Percentiles rank a stretch among this genome's conserved stretches.
These are phyloP conservation scores for Ogataea paraovalis DNA, from an alignment of 805 yeast genomes.

Conservation along the genomic window DNA sequence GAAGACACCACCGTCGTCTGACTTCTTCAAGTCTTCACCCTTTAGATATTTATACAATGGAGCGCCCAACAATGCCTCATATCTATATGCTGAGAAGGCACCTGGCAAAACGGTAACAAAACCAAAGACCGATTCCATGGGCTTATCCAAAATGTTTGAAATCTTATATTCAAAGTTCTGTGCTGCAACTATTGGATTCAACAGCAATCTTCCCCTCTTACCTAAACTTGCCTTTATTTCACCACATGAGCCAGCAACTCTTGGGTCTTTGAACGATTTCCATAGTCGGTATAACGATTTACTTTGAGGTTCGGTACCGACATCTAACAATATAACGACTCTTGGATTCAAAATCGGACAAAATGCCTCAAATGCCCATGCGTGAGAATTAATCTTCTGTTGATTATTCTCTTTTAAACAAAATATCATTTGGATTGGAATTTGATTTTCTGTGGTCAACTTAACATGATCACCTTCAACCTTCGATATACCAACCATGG, in stretches of 20 bases:
- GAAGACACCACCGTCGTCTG: constrained; percentile 69
- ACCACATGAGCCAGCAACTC: constrained; percentile 97
- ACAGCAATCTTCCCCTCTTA: constrained; percentile 37
- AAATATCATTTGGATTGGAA: constrained; percentile 85
- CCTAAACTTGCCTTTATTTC: constrained; percentile 90
- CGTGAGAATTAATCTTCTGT: constrained; percentile 88
- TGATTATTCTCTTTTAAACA: constrained; percentile 88
- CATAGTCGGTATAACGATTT: constrained; percentile 85
- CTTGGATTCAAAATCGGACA: constrained; percentile 78
- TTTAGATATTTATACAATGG: constrained; percentile 89
- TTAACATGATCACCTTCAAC: constrained; percentile 57
- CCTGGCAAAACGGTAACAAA: constrained; percentile 94
- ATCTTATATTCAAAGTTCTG: constrained; percentile 96
- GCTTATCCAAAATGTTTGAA: constrained; percentile 91
- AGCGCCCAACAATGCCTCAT: constrained; percentile 73
- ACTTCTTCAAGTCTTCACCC: constrained; percentile 78
- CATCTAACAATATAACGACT: constrained; percentile 81
- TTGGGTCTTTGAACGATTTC: constrained; percentile 74
- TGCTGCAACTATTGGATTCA: constrained; percentile 91
- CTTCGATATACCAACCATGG: constrained; percentile 79
- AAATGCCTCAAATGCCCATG: constrained; percentile 96
- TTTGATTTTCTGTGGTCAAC: constrained; percentile 57
- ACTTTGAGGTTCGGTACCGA: constrained; percentile 87
- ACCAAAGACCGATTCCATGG: constrained; percentile 92
- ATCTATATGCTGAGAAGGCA: constrained; percentile 93